Evolutionary conservation across 257 asterid species (phyloP), one percentile per base, ranked within the genome.

Genomic region (Gentiana straminea): DNA sequence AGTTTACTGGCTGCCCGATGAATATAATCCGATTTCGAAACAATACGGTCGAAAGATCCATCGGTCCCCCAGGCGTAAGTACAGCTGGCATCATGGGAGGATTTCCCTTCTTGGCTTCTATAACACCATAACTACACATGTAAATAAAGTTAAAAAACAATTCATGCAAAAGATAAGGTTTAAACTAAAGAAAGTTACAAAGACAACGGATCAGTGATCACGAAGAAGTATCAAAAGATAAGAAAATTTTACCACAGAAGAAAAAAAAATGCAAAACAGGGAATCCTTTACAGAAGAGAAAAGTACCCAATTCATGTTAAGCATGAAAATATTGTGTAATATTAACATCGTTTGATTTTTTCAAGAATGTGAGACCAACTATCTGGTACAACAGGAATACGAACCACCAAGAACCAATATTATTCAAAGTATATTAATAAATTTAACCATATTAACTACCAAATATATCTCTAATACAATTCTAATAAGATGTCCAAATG

Each of bases 71-170:
- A 2, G 94, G 99, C 50, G 99, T 92, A 70, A 85, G 60, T 58
- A 92, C 93, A 2, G 94, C 95, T 2, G 99, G 99, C 97, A 88
- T 88, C 55, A 92, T 37, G 34, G 98, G 94, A 35, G 95, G 98
- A 65, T 87, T 88, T n/a, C 88, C 86, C 64, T 71, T 77, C 75
- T 60, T 80, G 69, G 99, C 97, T 82, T 78, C 85, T 56, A 85
- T 78, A 54, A 78, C 82, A 54, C 78, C 80, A 77, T 73, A 75
- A 58, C 93, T 92, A 83, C 61, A 53, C 36, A 69, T 54, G 58
- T 55, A 57, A 53, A 36, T 3, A 56, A 37, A 44, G 55, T 15
- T 11, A 41, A 57, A 43, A 62, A 62, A 43, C 33, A 44, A 53
- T 38, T 41, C 35, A 48, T 13, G 39, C 60, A 59, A 34, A 3